A percentile compares a stretch with the other conserved stretches of the same genome.
These are phyloP conservation scores for Ustilago cynodontis DNA, from an alignment of 1,284 basidiomycete genomes.

Conservation along the genomic window DNA sequence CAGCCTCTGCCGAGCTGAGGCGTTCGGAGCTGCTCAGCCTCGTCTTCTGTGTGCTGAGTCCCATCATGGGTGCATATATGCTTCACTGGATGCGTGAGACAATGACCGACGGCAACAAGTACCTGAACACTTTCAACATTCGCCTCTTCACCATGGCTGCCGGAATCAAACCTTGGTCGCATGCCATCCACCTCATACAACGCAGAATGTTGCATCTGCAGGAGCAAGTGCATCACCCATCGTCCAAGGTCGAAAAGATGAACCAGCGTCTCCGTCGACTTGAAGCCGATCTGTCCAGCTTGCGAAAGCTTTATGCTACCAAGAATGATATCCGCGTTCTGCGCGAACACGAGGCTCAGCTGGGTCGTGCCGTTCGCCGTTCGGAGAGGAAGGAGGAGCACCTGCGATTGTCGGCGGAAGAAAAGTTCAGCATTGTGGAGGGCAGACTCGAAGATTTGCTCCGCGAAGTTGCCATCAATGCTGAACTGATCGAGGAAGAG, in stretches of 20 bases:
- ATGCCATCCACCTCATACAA: slow-evolving; percentile 47
- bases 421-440: slow-evolving; percentile 64
- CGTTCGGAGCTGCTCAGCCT: slow-evolving; percentile 68
- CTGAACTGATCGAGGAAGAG: slow-evolving; percentile 66
- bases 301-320: slow-evolving; percentile 62
- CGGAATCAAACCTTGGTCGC: slow-evolving; percentile 69
- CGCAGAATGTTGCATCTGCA: slow-evolving; percentile 65
- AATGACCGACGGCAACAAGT: slow-evolving; percentile 65
- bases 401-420: slow-evolving; percentile 57
- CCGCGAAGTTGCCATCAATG: slow-evolving; percentile 65
- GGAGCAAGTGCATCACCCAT: slow-evolving; percentile 65
- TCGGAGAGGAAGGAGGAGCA: slow-evolving; percentile 65
- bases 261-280: slow-evolving; percentile 62
- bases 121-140: slow-evolving; percentile 68
- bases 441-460: slow-evolving; percentile 64
- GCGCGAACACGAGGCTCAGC: slow-evolving; percentile 68
- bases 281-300: slow-evolving; percentile 63
- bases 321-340: slow-evolving; percentile 67
- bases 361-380: slow-evolving; percentile 67
- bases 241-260: slow-evolving; percentile 66
- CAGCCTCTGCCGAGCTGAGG: slow-evolving; percentile 62
- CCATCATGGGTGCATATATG: slow-evolving; percentile 66
- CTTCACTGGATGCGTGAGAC: slow-evolving; percentile 66
- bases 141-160: slow-evolving; percentile 69
- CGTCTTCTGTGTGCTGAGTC: slow-evolving; percentile 64